Percentiles rank a stretch among this genome's conserved stretches.
phyloP scores from a whole-genome alignment of 768 basidiomycete species.

The Phallus indusiatus region DNA sequence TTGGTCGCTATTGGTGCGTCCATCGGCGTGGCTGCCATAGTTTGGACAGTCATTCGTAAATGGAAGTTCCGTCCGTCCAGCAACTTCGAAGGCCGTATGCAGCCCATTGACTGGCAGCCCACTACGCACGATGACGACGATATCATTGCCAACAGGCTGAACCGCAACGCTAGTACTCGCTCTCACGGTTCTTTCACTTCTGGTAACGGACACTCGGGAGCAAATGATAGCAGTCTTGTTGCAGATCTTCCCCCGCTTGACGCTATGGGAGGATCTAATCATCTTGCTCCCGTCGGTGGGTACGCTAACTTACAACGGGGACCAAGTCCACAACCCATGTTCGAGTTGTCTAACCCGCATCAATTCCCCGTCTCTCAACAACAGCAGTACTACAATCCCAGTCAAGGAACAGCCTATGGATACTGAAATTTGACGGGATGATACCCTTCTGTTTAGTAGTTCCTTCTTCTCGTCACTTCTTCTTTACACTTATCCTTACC shows the following conservation, averaged over 20 bases:
- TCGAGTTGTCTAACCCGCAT: constrained; percentile 28
- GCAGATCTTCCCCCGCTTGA: constrained; percentile 59
- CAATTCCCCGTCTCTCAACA: constrained; percentile 5
- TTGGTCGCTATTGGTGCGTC: constrained; percentile 63
- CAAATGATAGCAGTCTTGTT: constrained; percentile 21
- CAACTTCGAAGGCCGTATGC: constrained; percentile 74
- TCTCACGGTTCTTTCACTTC: constrained; percentile 55
- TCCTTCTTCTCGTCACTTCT: background rate
- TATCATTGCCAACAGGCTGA: constrained; percentile 25
- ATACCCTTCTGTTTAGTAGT: background rate
- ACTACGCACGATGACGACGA: constrained; percentile 32
- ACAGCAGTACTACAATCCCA: background rate
- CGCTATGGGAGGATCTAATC: constrained; percentile 54
- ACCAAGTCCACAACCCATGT: constrained; percentile 48
- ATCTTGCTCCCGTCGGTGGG: constrained; percentile 60
- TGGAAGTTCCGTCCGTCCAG: constrained; percentile 81
- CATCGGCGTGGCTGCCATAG: constrained; percentile 57
- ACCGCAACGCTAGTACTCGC: constrained; percentile 42
- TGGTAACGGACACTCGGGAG: constrained; percentile 23
- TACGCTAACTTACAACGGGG: constrained; percentile 79
- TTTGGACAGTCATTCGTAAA: constrained; percentile 88
- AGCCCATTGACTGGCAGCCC: constrained; percentile 87
- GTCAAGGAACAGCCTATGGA: background rate
- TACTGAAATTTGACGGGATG: background rate
- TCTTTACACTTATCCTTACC: background rate